These are phyloP conservation scores for Bolboschoenus planiculmis DNA, from an alignment of 176 grass and related monocot species.

Conservation along the genomic window DNA sequence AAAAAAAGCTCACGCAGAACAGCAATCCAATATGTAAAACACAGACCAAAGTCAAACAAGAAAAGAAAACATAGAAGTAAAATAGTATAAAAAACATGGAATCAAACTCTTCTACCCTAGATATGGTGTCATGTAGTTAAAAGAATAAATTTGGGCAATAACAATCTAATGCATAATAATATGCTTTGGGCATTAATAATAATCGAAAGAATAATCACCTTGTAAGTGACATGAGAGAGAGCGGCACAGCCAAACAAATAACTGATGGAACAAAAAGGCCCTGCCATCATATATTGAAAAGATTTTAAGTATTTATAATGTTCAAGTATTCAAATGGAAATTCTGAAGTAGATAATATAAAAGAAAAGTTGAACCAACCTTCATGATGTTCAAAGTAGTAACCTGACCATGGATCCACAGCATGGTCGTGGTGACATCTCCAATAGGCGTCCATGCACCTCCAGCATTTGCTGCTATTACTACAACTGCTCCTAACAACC, in stretches of 20 bases:
- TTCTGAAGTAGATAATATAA: not conserved
- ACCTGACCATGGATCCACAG: constrained; percentile 96
- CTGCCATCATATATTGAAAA: constrained; percentile 37
- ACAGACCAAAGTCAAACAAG: not conserved
- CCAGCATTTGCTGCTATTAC: constrained; percentile 96
- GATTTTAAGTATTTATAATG: not conserved
- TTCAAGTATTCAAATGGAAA: not conserved
- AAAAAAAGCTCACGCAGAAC: not conserved
- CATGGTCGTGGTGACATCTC: constrained; percentile 99
- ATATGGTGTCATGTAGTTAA: constrained; percentile 1
- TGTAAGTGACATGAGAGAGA: constrained; percentile 77
- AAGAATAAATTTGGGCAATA: not conserved
- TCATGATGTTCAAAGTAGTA: constrained; percentile 63
- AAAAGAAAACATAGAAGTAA: not conserved
- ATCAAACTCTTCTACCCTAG: not conserved
- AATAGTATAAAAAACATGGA: not conserved
- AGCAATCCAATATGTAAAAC: not conserved
- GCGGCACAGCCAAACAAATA: constrained; percentile 64
- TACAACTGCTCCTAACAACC: constrained; percentile 88
- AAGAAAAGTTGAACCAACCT: constrained; percentile 41
- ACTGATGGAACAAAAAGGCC: constrained; percentile 76
- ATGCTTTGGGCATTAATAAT: not conserved
- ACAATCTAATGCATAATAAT: not conserved
- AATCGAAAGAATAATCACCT: constrained; percentile 49
- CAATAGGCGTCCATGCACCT: constrained; percentile 97